Conservation (phyloP, 192 early-diverging fungal genomes). For the Thoreauomyces humboldtii region DNA sequence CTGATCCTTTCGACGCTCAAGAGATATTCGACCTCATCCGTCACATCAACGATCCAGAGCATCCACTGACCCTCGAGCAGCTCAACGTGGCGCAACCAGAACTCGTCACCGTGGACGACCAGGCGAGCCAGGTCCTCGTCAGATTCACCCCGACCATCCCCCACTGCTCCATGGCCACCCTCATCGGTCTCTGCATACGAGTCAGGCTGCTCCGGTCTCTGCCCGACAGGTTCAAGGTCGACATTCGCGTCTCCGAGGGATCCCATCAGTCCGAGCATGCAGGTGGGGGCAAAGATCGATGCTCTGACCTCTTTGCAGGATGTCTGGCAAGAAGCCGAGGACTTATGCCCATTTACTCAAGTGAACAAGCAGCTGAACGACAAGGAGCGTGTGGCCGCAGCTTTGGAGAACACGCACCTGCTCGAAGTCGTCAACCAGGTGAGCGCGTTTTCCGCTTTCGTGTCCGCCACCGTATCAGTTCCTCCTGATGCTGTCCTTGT, state of each 20-base stretch:
- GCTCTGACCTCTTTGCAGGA: too few species aligned
- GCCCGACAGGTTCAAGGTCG: constrained; percentile 89
- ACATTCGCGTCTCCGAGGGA: constrained; percentile 85
- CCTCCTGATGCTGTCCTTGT: too few species aligned
- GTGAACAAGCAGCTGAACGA: constrained; percentile 99
- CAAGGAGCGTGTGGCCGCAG: constrained; percentile 97
- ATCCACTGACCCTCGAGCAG: constrained; percentile 96
- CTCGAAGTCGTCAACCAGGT: constrained; percentile 92
- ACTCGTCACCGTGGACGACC: constrained; percentile 78
- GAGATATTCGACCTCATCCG: constrained; percentile 96
- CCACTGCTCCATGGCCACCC: constrained; percentile 98
- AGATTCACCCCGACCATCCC: constrained; percentile 97
- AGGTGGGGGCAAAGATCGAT: too few species aligned
- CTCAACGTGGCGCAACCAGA: constrained; percentile 87
- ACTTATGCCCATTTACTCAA: not conserved
- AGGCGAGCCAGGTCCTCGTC: constrained; percentile 64
- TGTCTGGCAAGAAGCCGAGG: too few species aligned
- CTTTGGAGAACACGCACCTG: constrained; percentile 91
- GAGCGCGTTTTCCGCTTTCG: too few species aligned
- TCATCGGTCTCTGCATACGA: constrained; percentile 96
- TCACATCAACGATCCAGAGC: constrained; percentile 96
- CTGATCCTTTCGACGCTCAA: constrained; percentile 77
- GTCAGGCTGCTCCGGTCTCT: constrained; percentile 82
- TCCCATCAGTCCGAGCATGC: constrained; percentile 94
- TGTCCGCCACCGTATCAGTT: too few species aligned